A percentile compares a stretch with the other conserved stretches of the same genome.
Evolutionary conservation across 257 asterid species (phyloP).

Genomic region (Nyctanthes arbortristis): DNA sequence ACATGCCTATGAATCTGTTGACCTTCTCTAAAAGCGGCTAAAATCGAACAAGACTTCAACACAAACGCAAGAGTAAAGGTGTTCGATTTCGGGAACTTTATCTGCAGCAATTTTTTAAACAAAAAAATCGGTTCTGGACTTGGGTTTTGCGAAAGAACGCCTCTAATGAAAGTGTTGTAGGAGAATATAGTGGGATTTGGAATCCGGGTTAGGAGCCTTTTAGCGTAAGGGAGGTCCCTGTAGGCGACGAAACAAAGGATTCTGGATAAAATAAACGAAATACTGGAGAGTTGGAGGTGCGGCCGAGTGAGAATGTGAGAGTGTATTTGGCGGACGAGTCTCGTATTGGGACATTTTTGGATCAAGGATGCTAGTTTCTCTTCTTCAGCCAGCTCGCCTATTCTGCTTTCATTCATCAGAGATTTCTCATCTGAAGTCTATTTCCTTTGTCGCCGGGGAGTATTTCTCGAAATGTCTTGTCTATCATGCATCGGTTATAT

Average conservation of each 20-base stretch:
- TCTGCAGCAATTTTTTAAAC: constrained; percentile 39
- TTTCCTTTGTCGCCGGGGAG: too few species aligned
- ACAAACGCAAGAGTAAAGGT: constrained; percentile 65
- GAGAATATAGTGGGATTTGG: constrained; percentile 50
- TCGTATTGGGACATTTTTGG: constrained; percentile 61
- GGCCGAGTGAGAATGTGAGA: constrained; percentile 53
- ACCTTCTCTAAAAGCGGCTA: constrained; percentile 54
- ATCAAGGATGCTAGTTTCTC: constrained; percentile 47
- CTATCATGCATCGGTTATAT: too few species aligned
- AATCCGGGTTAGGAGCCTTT: constrained; percentile 39
- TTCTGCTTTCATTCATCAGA: too few species aligned
- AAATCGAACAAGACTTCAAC: constrained; percentile 53
- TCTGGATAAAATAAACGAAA: constrained; percentile 52
- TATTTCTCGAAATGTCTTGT: too few species aligned
- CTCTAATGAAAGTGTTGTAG: constrained; percentile 63
- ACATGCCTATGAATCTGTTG: constrained; percentile 62
- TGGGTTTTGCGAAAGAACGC: constrained; percentile 30
- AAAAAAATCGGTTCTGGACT: constrained; percentile 47
- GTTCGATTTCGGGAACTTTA: constrained; percentile 46
- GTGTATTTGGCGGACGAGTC: constrained; percentile 64
- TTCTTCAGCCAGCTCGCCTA: constrained; percentile 50
- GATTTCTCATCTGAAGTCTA: too few species aligned
- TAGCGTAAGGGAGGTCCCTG: constrained; percentile 54
- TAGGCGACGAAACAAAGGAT: constrained; percentile 60
- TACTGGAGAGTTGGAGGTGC: constrained; percentile 30